Evolutionary conservation across 768 basidiomycete species (phyloP).

Genomic region (Serpula lacrymans): DNA sequence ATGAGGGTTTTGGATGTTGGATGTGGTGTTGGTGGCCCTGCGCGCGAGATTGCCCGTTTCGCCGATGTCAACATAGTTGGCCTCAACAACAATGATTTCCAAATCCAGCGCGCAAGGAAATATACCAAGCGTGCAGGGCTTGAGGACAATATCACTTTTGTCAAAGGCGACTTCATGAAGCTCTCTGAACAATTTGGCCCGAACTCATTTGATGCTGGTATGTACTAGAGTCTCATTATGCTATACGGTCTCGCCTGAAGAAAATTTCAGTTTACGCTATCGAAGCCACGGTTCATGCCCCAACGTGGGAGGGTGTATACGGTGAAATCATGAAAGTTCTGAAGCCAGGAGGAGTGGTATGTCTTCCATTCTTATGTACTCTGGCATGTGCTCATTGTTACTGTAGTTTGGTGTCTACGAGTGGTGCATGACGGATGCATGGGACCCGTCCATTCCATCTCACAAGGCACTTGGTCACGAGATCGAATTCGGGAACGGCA

Average conservation of each 20-base stretch:
- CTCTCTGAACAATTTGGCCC: slow-evolving; percentile 88
- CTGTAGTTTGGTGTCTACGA: slow-evolving; percentile 94
- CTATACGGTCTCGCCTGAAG: background rate
- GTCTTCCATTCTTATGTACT: slow-evolving; percentile 26
- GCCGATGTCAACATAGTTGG: slow-evolving; percentile 82
- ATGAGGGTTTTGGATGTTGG: slow-evolving; percentile 98
- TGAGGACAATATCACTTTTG: slow-evolving; percentile 73
- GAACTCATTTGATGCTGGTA: slow-evolving; percentile 91
- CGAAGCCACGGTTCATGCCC: slow-evolving; percentile 96
- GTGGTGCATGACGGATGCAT: slow-evolving; percentile 96
- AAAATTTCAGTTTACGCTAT: slow-evolving; percentile 78
- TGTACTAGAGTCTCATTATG: slow-evolving; percentile 18
- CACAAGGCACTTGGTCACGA: slow-evolving; percentile 91
- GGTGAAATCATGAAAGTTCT: slow-evolving; percentile 89
- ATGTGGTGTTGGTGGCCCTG: slow-evolving; percentile 97
- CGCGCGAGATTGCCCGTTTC: slow-evolving; percentile 92
- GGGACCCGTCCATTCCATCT: slow-evolving; percentile 80
- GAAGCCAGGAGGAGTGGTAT: slow-evolving; percentile 92
- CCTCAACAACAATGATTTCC: slow-evolving; percentile 96
- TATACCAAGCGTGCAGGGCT: slow-evolving; percentile 80
- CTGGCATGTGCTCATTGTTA: slow-evolving; percentile 1
- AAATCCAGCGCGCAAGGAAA: slow-evolving; percentile 78
- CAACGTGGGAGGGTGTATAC: slow-evolving; percentile 94
- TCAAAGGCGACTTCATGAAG: slow-evolving; percentile 97
- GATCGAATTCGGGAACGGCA: slow-evolving; percentile 94